phyloP scores from a whole-genome alignment of 768 basidiomycete species.

The Termitomyces heimii region DNA sequence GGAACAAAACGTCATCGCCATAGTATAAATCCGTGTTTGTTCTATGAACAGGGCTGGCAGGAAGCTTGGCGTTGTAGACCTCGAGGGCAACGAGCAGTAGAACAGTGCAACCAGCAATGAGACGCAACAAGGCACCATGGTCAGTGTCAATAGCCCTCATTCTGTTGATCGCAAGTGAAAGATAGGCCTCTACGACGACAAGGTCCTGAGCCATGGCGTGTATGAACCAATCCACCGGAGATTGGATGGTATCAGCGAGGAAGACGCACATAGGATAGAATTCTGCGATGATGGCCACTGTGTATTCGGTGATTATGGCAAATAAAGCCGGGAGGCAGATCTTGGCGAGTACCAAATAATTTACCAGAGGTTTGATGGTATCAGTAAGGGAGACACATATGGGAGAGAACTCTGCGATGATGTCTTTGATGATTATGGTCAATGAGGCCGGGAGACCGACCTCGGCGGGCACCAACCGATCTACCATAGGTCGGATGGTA shows the following conservation, averaged over 20 bases:
- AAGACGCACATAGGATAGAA: background rate
- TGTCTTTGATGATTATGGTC: background rate
- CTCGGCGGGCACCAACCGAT: background rate
- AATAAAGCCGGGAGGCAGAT: background rate
- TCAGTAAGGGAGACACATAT: background rate
- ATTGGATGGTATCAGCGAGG: background rate
- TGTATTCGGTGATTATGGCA: background rate
- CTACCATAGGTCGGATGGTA: background rate
- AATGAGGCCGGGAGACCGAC: background rate
- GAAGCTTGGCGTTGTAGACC: background rate
- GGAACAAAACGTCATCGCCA: background rate
- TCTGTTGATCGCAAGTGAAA: background rate
- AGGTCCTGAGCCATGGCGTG: background rate
- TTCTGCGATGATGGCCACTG: background rate
- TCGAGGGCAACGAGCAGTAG: background rate
- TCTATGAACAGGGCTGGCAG: background rate
- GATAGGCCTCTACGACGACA: background rate
- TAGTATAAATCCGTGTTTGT: background rate
- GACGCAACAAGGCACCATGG: background rate
- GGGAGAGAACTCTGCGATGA: background rate
- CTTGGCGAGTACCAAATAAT: background rate
- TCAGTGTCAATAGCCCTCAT: background rate
- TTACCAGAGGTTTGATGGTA: background rate
- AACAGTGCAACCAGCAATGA: background rate
- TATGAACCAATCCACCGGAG: background rate